Conservation (phyloP, 768 basidiomycete species). For the Mrakia frigida region DNA sequence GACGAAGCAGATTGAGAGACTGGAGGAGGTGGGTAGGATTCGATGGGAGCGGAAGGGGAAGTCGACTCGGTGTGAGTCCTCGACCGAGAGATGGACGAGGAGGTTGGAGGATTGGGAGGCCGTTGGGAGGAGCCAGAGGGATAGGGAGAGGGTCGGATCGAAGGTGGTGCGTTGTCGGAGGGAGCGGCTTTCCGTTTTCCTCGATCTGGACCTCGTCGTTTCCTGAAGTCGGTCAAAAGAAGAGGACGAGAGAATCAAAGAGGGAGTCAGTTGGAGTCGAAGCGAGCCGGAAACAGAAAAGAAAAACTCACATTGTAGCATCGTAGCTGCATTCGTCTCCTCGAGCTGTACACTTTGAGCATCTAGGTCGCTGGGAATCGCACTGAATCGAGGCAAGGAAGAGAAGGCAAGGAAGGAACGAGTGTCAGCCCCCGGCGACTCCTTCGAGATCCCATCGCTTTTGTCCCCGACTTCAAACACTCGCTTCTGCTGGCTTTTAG, state of each 20-base stretch:
- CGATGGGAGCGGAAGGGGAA: background rate
- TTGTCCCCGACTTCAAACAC: too few species aligned
- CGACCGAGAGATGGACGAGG: background rate
- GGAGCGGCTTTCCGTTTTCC: background rate
- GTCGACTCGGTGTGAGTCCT: background rate
- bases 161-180: background rate
- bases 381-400: background rate
- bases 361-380: background rate
- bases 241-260: background rate
- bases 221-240: background rate
- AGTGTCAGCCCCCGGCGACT: background rate
- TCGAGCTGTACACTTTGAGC: background rate
- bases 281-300: too few species aligned
- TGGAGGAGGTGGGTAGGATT: background rate
- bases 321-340: slow-evolving; percentile 5
- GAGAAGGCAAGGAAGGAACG: background rate
- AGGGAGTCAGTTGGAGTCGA: background rate
- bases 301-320: background rate
- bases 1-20: background rate
- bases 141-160: background rate
- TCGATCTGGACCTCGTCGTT: slow-evolving; percentile 3
- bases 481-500: too few species aligned
- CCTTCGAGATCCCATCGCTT: too few species aligned
- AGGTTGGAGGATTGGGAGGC: background rate
- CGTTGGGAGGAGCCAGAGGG: background rate